Evolutionary conservation across 495 filamentous ascomycete species (phyloP).

Genomic region (Evernia prunastri): DNA sequence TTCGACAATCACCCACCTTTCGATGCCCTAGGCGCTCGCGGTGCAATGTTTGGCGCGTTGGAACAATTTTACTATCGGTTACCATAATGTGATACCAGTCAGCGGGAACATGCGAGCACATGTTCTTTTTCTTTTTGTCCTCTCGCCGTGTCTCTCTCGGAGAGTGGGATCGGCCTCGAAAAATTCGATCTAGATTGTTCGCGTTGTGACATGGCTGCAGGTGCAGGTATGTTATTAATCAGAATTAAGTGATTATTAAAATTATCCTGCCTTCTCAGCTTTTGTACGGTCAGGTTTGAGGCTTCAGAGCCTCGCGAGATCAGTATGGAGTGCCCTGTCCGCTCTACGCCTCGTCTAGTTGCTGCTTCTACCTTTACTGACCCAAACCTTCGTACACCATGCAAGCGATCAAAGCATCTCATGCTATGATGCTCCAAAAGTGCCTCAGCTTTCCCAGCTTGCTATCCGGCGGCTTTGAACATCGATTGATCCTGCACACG

Average conservation of each 20-base stretch:
- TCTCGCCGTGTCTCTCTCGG: neutral
- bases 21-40: conserved; percentile 10
- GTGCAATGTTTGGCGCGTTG: conserved; percentile 2
- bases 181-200: neutral
- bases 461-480: neutral
- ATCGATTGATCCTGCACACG: neutral
- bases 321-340: neutral
- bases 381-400: neutral
- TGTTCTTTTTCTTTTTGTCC: neutral
- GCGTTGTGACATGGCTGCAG: neutral
- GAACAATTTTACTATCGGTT: conserved; percentile 11
- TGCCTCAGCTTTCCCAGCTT: neutral
- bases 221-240: conserved; percentile 1
- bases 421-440: neutral
- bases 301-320: neutral
- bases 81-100: conserved; percentile 20
- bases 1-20: conserved; percentile 6
- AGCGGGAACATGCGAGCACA: conserved; percentile 7
- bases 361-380: neutral
- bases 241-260: neutral
- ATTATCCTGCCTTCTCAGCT: neutral
- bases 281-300: neutral
- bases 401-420: neutral
- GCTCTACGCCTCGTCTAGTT: neutral
- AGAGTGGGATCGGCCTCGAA: neutral